These are phyloP conservation scores for Globisporangium paroecandrum DNA, from an alignment of 352 stramenopile species.

Conservation along the genomic window DNA sequence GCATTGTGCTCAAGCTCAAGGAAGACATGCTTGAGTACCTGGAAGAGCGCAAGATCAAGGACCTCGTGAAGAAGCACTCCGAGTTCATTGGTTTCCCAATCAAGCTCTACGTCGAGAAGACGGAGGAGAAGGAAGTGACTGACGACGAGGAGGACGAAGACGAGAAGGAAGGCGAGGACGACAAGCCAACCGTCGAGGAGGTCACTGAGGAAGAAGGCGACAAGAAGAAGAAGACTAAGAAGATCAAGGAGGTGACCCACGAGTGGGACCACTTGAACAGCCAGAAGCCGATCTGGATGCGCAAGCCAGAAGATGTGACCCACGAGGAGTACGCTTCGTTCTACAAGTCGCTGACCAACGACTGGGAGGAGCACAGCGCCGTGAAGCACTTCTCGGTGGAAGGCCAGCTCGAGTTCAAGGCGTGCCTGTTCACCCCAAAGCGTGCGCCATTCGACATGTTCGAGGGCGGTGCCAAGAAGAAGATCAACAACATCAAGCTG, in stretches of 20 bases:
- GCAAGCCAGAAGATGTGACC: slow-evolving; percentile 98
- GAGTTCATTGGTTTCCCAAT: slow-evolving; percentile 99
- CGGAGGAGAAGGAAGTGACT: slow-evolving; percentile 98
- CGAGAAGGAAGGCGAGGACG: slow-evolving; percentile 90
- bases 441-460: slow-evolving; percentile 99
- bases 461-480: slow-evolving; percentile 98
- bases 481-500: slow-evolving; percentile 99
- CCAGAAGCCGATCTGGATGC: slow-evolving; percentile 99
- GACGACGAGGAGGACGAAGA: slow-evolving; percentile 99
- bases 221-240: slow-evolving; percentile 99
- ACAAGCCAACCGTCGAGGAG: slow-evolving; percentile 98
- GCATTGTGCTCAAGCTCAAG: slow-evolving; percentile 98
- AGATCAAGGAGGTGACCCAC: slow-evolving; percentile 97
- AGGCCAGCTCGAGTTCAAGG: slow-evolving; percentile 99
- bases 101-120: slow-evolving; percentile 99
- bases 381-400: slow-evolving; percentile 99
- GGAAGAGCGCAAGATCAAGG: slow-evolving; percentile 98
- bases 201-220: slow-evolving; percentile 95
- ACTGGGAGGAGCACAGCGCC: slow-evolving; percentile 97
- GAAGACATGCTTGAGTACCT: slow-evolving; percentile 99
- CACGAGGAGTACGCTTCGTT: slow-evolving; percentile 99
- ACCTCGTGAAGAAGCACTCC: slow-evolving; percentile 99
- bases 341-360: slow-evolving; percentile 99
- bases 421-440: slow-evolving; percentile 98
- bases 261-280: slow-evolving; percentile 99